Percentiles rank a stretch among this genome's conserved stretches.
Evolutionary conservation across 2,329 filamentous ascomycete genomes (phyloP).

Genomic region (Colletotrichum tanaceti): DNA sequence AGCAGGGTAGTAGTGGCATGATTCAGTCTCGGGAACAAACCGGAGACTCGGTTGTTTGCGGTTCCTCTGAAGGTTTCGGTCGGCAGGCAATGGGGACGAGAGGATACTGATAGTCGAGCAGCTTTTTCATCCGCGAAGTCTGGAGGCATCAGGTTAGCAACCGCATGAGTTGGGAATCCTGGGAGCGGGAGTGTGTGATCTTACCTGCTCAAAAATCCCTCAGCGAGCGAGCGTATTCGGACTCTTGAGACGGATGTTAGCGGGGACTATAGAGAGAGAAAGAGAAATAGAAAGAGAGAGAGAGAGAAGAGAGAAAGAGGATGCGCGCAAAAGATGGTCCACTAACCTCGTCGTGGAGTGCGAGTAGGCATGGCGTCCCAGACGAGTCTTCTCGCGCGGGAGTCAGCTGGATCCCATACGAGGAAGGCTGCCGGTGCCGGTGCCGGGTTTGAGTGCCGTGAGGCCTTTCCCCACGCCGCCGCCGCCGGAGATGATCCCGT

Average conservation of each 20-base stretch:
- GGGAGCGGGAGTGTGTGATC: too few species aligned
- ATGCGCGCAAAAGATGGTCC: background rate
- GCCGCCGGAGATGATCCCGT: constrained; percentile 8
- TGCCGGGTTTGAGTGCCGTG: background rate
- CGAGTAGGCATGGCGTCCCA: background rate
- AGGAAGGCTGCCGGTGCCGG: background rate
- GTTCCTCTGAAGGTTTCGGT: background rate
- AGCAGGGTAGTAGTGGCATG: background rate
- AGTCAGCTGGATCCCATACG: background rate
- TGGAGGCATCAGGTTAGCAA: background rate
- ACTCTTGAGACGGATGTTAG: background rate
- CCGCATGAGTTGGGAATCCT: background rate
- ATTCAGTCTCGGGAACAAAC: background rate
- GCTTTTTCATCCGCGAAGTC: background rate
- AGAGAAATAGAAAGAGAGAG: too few species aligned
- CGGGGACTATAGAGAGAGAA: too few species aligned
- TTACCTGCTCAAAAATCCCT: background rate
- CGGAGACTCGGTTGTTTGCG: background rate
- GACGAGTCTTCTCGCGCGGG: background rate
- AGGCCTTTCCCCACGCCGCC: background rate
- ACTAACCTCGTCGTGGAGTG: background rate
- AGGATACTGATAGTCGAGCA: background rate
- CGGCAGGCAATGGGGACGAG: background rate
- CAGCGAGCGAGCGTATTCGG: background rate
- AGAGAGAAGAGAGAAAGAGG: too few species aligned